Base-by-base conservation (phyloP, 805 yeast genomes). In the Wickerhamiella bombiphila region DNA sequence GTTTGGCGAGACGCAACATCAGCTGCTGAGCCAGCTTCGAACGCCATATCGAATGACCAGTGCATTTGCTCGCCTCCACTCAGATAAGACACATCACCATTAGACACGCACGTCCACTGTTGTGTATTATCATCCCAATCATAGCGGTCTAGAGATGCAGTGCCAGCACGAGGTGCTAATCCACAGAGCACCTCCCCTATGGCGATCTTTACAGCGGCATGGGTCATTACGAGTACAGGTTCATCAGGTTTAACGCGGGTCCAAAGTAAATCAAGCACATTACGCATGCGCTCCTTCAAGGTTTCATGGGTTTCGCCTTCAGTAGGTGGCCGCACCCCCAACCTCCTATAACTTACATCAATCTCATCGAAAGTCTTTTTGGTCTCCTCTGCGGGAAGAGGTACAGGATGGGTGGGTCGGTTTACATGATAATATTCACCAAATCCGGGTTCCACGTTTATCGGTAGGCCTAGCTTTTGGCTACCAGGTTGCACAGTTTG, bases 121-220 rank as follows among this genome's bases (percentile, higher is more conserved):
- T n/a, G n/a, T 21, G 52, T 50, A 5, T 57, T 54, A 1, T 53
- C 54, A 3, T 47, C 38, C 29, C 40, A 44, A 37, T n/a, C 56
- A 50, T 68, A 83, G 46, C 69, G 69, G 52, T 83, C 94, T 36
- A 88, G 55, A 0, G 94, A 77, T 53, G 96, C 85, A 1, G 93
- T 75, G 2, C 93, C 93, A 1, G 94, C 78, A 35, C 85, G 65
- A 7, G 73, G 65, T 32, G 70, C 65, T 16, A 71, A 71, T 29
- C 63, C 61, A 0, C 53, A 37, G 13, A 88, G 61, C 1, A 80
- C 68, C 72, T 82, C 72, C 3, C 95, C 95, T 14, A 88, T 60
- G 0, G 93, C 86, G 42, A 85, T 82, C 55, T 83, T 82, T 4
- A 93, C 70, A 3, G 97, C 96, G 1, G 97, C 98, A 59, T 91